phyloP scores from a whole-genome alignment of 768 basidiomycete genomes.

The Trametes gibbosa region DNA sequence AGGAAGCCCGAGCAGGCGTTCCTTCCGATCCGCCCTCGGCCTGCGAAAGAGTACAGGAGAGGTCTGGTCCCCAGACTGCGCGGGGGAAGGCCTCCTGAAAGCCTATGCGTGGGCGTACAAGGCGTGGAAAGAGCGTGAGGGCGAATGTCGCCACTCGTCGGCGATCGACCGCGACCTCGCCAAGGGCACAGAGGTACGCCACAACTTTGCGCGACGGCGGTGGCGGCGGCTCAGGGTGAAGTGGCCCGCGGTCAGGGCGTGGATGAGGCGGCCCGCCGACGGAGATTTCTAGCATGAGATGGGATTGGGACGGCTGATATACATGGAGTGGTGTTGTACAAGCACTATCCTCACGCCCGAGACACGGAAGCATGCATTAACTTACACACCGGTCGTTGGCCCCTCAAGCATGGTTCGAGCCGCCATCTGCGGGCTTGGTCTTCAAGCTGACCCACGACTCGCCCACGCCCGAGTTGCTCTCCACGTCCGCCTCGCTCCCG shows the following conservation, averaged over 20 bases:
- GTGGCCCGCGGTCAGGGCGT: neutral
- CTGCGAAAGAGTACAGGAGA: no score
- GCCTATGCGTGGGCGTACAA: neutral
- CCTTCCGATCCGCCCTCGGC: no score
- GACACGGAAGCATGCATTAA: no score
- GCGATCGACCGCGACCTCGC: neutral
- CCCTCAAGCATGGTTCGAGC: neutral
- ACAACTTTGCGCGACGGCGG: neutral
- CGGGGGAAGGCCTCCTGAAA: neutral
- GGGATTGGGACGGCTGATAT: neutral
- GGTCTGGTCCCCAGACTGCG: no score
- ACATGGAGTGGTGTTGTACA: slow-evolving; percentile 6
- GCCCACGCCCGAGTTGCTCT: slow-evolving; percentile 57
- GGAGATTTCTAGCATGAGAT: no score
- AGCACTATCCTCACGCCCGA: neutral
- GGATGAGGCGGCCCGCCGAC: no score
- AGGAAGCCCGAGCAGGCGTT: no score
- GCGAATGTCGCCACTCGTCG: neutral
- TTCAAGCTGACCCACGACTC: slow-evolving; percentile 71
- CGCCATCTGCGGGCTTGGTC: slow-evolving; percentile 7
- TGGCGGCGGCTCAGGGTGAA: neutral
- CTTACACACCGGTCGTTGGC: no score
- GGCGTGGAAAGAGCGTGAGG: neutral
- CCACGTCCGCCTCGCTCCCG: slow-evolving; percentile 65
- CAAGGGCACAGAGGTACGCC: neutral